phyloP scores from a whole-genome alignment of 345 rosid genomes.

The Combretum micranthum region DNA sequence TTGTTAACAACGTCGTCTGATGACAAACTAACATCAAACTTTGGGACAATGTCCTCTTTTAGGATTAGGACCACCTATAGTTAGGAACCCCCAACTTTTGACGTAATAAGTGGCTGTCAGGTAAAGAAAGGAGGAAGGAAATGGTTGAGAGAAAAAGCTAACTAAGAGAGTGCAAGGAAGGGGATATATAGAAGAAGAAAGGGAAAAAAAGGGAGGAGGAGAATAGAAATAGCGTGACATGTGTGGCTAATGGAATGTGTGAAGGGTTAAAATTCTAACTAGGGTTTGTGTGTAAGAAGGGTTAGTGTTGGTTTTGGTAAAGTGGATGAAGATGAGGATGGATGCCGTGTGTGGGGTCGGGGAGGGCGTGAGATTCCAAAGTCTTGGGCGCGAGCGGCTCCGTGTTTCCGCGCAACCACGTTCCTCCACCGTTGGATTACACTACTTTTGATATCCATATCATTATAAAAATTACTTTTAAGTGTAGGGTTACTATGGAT shows the following conservation, averaged over 20 bases:
- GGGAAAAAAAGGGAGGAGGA: background rate
- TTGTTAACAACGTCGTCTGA: background rate
- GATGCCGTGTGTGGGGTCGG: slow-evolving; percentile 5
- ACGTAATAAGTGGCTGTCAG: slow-evolving; percentile 16
- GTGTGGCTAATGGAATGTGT: background rate
- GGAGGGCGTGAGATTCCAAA: slow-evolving; percentile 59
- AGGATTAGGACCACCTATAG: no score
- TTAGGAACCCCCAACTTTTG: no score
- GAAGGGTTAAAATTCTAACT: slow-evolving; percentile 9
- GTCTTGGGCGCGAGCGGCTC: slow-evolving; percentile 80
- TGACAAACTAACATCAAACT: no score
- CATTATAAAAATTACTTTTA: background rate
- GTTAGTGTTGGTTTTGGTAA: slow-evolving; percentile 23
- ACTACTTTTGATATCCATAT: background rate
- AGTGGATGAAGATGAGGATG: background rate
- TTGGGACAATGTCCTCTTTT: no score
- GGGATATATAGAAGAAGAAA: slow-evolving; percentile 18
- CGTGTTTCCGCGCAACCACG: slow-evolving; percentile 89
- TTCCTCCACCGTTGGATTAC: slow-evolving; percentile 64
- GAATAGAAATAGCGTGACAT: background rate
- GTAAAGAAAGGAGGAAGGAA: background rate
- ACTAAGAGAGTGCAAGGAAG: background rate
- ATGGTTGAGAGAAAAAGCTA: background rate
- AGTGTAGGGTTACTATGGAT: background rate
- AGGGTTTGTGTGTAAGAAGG: slow-evolving; percentile 11